These are phyloP conservation scores for Monosporascus cannonballus DNA, from an alignment of 2,329 filamentous ascomycete genomes.

Conservation along the genomic window DNA sequence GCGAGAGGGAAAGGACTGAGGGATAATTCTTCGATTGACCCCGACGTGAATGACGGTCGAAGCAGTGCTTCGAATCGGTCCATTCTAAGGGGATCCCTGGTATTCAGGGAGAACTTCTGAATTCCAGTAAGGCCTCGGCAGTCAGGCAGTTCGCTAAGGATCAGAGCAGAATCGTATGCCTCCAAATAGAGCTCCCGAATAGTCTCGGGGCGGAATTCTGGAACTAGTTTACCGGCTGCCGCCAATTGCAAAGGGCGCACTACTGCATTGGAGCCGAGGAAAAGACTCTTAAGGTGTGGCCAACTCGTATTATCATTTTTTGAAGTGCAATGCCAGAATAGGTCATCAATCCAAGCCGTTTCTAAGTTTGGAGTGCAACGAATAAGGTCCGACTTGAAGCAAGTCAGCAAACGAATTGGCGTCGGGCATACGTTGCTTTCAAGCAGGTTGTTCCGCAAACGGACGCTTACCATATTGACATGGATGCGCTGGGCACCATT, in stretches of 20 bases:
- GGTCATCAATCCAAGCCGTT: constrained; percentile 16
- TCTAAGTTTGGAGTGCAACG: constrained; percentile 17
- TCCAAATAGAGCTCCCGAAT: background rate
- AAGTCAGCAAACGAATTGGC: constrained; percentile 3
- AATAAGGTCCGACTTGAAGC: constrained; percentile 7
- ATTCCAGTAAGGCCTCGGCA: background rate
- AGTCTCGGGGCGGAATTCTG: background rate
- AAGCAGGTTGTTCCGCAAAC: background rate
- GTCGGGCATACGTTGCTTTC: background rate
- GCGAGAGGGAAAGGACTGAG: constrained; percentile 8
- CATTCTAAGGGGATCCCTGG: background rate
- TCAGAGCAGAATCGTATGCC: background rate
- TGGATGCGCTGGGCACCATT: background rate
- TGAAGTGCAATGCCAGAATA: background rate
- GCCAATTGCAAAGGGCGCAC: background rate
- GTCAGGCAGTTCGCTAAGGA: too few relatives aligned
- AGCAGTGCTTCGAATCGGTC: constrained; percentile 4
- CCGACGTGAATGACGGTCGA: constrained; percentile 15
- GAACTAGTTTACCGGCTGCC: background rate
- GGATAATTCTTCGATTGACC: constrained; percentile 15
- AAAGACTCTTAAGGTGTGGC: constrained; percentile 8
- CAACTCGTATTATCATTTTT: constrained; percentile 1
- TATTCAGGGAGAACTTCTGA: background rate
- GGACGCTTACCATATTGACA: background rate
- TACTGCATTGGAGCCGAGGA: constrained; percentile 1